A percentile compares a stretch with the other conserved stretches of the same genome.
These are phyloP conservation scores for Podaxis mareebaensis DNA, from an alignment of 768 basidiomycete species.

Conservation along the genomic window DNA sequence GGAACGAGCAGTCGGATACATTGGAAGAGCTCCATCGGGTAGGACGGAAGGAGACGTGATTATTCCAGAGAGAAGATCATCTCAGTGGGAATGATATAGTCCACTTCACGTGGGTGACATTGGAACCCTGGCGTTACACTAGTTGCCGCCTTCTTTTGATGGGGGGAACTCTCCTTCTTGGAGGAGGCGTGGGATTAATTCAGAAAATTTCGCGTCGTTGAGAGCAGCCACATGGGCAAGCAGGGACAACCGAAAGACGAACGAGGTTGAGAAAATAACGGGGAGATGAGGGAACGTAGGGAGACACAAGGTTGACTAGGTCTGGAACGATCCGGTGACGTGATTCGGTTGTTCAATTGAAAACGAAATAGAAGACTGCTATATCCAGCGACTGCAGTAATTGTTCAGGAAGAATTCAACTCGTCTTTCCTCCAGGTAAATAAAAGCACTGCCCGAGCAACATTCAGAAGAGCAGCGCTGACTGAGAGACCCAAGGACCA, in stretches of 20 bases:
- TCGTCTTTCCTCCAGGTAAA: neutral
- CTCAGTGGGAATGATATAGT: constrained; percentile 8
- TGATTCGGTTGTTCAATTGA: constrained; percentile 34
- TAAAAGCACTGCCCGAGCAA: neutral
- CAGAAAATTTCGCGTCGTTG: neutral
- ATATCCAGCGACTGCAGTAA: constrained; percentile 11
- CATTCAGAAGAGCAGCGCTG: neutral
- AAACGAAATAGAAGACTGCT: constrained; percentile 28
- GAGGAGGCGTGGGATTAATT: neutral
- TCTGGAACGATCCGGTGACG: constrained; percentile 28
- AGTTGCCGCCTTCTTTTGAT: constrained; percentile 17
- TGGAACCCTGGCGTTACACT: constrained; percentile 14
- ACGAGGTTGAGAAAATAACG: neutral
- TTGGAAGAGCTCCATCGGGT: constrained; percentile 6
- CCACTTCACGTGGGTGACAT: constrained; percentile 13
- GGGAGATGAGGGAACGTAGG: neutral
- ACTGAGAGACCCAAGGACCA: neutral
- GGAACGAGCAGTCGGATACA: neutral
- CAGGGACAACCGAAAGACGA: neutral
- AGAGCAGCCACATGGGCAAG: neutral
- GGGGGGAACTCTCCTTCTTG: neutral
- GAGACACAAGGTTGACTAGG: neutral
- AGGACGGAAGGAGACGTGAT: neutral
- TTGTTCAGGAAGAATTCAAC: neutral
- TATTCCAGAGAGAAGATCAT: constrained; percentile 4